Evolutionary conservation across 768 basidiomycete species (phyloP).

Genomic region (Trametes maxima): DNA sequence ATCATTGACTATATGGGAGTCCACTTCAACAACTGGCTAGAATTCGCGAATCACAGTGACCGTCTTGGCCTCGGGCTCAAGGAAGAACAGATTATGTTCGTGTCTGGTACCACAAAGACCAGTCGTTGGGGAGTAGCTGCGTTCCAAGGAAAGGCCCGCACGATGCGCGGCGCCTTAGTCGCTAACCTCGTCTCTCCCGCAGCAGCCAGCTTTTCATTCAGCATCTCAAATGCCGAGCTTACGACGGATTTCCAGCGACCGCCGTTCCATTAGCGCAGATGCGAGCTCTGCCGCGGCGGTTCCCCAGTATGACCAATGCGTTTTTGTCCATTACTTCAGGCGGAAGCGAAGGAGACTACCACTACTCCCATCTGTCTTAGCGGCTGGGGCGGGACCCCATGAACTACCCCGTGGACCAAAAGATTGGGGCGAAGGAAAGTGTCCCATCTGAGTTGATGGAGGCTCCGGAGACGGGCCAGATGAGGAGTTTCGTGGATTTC

Average conservation of each 20-base stretch:
- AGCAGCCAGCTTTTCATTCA: not conserved
- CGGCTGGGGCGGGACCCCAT: not conserved
- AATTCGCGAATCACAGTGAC: constrained; percentile 5
- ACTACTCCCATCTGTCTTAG: not conserved
- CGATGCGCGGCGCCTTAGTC: not conserved
- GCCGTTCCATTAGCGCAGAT: too few species aligned
- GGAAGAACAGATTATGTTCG: constrained; percentile 17
- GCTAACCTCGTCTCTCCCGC: not conserved
- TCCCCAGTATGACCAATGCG: not conserved
- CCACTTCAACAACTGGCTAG: constrained; percentile 9
- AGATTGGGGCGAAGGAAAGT: too few species aligned
- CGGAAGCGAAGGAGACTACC: not conserved
- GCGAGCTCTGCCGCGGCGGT: not conserved
- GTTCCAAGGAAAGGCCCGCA: not conserved
- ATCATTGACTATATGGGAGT: constrained; percentile 6
- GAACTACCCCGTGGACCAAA: not conserved
- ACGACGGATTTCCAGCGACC: too few species aligned
- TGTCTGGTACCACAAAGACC: constrained; percentile 21
- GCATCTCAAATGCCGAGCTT: not conserved
- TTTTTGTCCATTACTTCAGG: not conserved
- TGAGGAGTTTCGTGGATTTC: not conserved
- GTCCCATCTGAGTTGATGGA: too few species aligned
- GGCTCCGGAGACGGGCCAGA: not conserved
- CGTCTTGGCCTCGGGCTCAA: constrained; percentile 3
- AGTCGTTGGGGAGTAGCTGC: constrained; percentile 19